These are phyloP conservation scores for Pseudogymnoascus sp. DNA, from an alignment of 2,329 filamentous ascomycete species.

Conservation along the genomic window DNA sequence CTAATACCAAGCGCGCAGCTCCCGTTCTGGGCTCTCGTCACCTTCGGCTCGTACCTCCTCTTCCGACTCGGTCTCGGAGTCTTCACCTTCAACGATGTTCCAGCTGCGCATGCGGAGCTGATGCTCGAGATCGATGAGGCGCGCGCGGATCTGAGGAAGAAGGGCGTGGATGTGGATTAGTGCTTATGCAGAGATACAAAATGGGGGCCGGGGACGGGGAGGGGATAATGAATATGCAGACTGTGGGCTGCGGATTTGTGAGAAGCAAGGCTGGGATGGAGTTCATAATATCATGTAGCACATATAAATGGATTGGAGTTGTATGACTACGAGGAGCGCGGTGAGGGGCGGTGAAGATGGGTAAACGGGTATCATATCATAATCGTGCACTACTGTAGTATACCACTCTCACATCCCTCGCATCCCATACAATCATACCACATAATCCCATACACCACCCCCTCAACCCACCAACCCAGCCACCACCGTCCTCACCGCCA, in stretches of 20 bases:
- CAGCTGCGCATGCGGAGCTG: conserved; percentile 80
- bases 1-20: conserved; percentile 46
- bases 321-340: background rate
- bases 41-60: conserved; percentile 86
- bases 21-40: conserved; percentile 85
- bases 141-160: conserved; percentile 61
- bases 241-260: background rate
- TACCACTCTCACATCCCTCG: background rate
- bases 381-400: background rate
- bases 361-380: conserved; percentile 3
- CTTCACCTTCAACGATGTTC: conserved; percentile 93
- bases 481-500: conserved; percentile 53
- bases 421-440: background rate
- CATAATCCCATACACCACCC: background rate
- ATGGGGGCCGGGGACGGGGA: background rate
- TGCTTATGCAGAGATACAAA: background rate
- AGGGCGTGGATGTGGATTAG: conserved; percentile 56
- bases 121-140: conserved; percentile 76
- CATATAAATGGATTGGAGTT: background rate
- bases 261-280: background rate
- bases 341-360: background rate
- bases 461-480: conserved; percentile 40
- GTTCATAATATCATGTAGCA: conserved; percentile 4
- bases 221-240: background rate
- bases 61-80: conserved; percentile 88